Base-by-base conservation (phyloP, 805 yeast species). In the Wickerhamomyces subpelliculosus region DNA sequence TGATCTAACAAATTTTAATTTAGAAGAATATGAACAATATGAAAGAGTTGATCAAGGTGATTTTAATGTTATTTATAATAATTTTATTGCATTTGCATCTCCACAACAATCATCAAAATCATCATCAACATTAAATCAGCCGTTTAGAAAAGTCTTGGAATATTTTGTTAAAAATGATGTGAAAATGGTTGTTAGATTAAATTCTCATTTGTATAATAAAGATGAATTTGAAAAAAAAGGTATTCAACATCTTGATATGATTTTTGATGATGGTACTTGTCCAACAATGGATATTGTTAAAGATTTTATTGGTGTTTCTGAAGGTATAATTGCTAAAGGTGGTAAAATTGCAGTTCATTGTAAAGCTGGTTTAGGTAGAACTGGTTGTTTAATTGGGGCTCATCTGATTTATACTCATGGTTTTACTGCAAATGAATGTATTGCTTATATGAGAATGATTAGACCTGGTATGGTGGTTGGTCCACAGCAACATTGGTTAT, bases 381-480 rank as follows among this genome's bases (percentile, higher is more conserved):
- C 98, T 0, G 98, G 98, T 16, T 93, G 98, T 63, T 72, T 93
- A 36, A 93, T 93, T 47, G 98, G 98, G 7, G 98, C 98, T 0
- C 96, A 90, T 61, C 69, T 93, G 48, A 93, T 93, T 36, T 93
- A 93, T 58, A 87, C 96, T 3, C 93, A 90, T 58, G 97, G 97
- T 0, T 93, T 93, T 57, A 93, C 97, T 5, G 98, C 98, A 3
- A 84, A 76, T 57, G 98, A 93, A 61, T 93, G 96, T 61, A 93
- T 93, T 51, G 96, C 90, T 2, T 93, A 88, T 57, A 84, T 93
- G 90, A 74, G 98, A 59, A 84, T 93, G 75, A 72, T 93, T 45
- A 76, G 98, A 49, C 98, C 98, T 0, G 98, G 98, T 30, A 93
- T 93, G 98, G 97, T 93, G n/a, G 98, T 93, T 23, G 98, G 98